Evolutionary conservation across 2,329 filamentous ascomycete genomes (phyloP), one percentile per base, ranked within the genome.

Genomic region (Orbilia javanica): DNA sequence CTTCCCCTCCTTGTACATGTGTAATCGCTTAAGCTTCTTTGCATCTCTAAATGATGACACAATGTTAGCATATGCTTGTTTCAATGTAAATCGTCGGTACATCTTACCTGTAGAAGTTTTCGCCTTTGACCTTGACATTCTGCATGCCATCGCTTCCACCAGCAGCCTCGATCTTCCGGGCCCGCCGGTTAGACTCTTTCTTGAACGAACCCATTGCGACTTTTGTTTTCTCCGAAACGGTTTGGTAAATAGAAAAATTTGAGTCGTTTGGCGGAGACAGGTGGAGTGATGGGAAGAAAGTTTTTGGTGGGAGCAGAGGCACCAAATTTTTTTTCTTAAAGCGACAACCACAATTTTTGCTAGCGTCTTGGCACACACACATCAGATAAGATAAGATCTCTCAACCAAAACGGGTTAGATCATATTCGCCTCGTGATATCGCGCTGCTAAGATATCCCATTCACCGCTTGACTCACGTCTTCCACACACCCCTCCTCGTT

Each of bases 71-170:
- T 20, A 1, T 18, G 11, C 13, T 39, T 25, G 7, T 34, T 13
- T 20, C 25, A 18, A 10, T 13, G 10, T 27, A 25, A 27, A 27
- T 31, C 8, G 13, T 27, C 8, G 4, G 31, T 57, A 86, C 91
- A 88, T 93, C 90, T 62, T 68, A 78, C 74, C 74, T 78, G 87
- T 98, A 98, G 87, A 98, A 99, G 87, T 98, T 98, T 88, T 98
- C 95, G 86, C 96, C 96, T 87, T 99, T 99, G 82, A 90, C 88
- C 83, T 91, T 93, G 83, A 98, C 93, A 86, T 98, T 98, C 82
- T 86, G 90, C 89, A 97, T 93, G 84, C 93, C 93, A 89, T 96
- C 92, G 81, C 89, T 89, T 62, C 89, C 89, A 46, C 80, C 79
- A 27, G 76, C 75, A 44, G 80, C 78, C 64, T 81, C 79, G 39